Evolutionary conservation across 352 stramenopile species (phyloP).

Genomic region (Thalassiosira mediterranea): DNA sequence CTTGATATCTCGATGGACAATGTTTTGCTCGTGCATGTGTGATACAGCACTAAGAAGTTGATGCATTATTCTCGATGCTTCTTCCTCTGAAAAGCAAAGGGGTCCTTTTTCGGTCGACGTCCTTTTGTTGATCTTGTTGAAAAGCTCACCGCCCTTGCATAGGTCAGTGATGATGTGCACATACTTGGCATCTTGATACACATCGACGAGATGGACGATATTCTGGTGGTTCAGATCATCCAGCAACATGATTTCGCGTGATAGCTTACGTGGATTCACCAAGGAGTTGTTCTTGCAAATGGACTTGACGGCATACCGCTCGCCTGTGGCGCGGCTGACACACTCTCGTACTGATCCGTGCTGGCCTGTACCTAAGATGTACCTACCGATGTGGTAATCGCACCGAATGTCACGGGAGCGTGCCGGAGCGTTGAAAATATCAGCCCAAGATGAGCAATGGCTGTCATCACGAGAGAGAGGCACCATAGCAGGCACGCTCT

Average conservation of each 20-base stretch:
- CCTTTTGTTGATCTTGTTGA: constrained; percentile 89
- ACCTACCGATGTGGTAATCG: constrained; percentile 36
- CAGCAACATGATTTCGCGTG: constrained; percentile 52
- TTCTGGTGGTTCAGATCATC: constrained; percentile 82
- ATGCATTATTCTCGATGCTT: constrained; percentile 87
- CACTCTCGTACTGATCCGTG: constrained; percentile 92
- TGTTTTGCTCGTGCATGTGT: constrained; percentile 84
- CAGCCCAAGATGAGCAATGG: too few species aligned
- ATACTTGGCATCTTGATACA: constrained; percentile 89
- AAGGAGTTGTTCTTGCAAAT: constrained; percentile 24
- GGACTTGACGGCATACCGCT: constrained; percentile 68
- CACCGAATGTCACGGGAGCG: constrained; percentile 35
- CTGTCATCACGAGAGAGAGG: too few species aligned
- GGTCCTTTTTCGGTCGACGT: too few species aligned
- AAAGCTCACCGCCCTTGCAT: constrained; percentile 91
- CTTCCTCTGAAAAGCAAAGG: constrained; percentile 87
- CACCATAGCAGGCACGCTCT: too few species aligned
- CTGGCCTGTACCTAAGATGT: constrained; percentile 83
- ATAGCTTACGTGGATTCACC: background rate
- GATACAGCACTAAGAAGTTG: constrained; percentile 88
- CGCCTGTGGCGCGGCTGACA: constrained; percentile 86
- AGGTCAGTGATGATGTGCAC: constrained; percentile 90
- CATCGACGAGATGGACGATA: constrained; percentile 91
- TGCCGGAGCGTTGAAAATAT: too few species aligned
- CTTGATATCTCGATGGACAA: constrained; percentile 73